phyloP scores from a whole-genome alignment of 177 flowering plant species.

The Vitis hybrid region DNA sequence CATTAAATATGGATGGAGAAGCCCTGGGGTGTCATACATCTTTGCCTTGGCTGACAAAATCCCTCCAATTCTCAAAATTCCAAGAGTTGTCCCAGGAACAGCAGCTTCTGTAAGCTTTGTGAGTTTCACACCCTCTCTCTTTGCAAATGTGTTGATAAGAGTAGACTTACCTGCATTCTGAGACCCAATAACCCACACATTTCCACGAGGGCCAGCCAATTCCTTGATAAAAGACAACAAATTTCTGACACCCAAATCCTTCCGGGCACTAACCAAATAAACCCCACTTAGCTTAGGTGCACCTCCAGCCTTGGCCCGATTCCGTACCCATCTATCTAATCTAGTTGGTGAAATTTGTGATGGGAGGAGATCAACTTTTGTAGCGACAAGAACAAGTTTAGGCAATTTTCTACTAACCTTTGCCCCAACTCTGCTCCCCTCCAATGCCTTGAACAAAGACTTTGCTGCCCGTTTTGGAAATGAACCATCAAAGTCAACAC shows the following conservation, averaged over 20 bases:
- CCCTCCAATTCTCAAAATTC: slow-evolving; percentile 87
- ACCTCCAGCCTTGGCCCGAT: slow-evolving; percentile 80
- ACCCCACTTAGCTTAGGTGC: slow-evolving; percentile 88
- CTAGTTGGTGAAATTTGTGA: slow-evolving; percentile 85
- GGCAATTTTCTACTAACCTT: slow-evolving; percentile 60
- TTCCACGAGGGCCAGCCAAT: slow-evolving; percentile 92
- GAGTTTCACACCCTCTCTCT: slow-evolving; percentile 68
- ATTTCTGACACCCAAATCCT: slow-evolving; percentile 89
- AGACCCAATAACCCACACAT: slow-evolving; percentile 98
- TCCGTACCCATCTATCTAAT: slow-evolving; percentile 89
- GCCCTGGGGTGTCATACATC: slow-evolving; percentile 97
- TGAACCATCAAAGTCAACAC: slow-evolving; percentile 97
- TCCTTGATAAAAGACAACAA: slow-evolving; percentile 74
- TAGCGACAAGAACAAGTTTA: slow-evolving; percentile 86
- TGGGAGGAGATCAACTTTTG: slow-evolving; percentile 95
- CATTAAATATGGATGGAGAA: slow-evolving; percentile 83
- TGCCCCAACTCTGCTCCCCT: slow-evolving; percentile 38
- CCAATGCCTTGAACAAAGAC: slow-evolving; percentile 76
- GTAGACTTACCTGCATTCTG: slow-evolving; percentile 98
- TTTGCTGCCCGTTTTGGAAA: slow-evolving; percentile 87
- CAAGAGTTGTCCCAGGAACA: slow-evolving; percentile 96
- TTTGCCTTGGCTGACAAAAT: slow-evolving; percentile 90
- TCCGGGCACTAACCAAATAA: slow-evolving; percentile 83
- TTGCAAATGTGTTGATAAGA: slow-evolving; percentile 80
- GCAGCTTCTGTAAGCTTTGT: slow-evolving; percentile 94